Percentiles rank a stretch among this genome's conserved stretches.
phyloP scores from a whole-genome alignment of 2,329 filamentous ascomycete species.

The Blastomyces parvus region DNA sequence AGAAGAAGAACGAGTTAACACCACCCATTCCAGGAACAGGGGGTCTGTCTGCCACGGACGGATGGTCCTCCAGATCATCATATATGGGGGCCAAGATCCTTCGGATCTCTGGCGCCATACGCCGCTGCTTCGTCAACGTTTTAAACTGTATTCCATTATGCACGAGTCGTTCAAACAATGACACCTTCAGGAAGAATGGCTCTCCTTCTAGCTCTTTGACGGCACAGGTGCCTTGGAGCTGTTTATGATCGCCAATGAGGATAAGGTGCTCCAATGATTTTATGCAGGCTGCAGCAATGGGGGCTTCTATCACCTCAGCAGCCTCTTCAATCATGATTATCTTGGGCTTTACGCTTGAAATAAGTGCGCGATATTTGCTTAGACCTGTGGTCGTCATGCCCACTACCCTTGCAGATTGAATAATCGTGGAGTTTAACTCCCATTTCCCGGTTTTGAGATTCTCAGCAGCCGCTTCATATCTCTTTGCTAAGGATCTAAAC shows the following conservation, averaged over 20 bases:
- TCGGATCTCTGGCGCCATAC: conserved; percentile 62
- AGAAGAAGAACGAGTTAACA: conserved; percentile 52
- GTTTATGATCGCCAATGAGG: conserved; percentile 70
- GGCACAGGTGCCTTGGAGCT: conserved; percentile 60
- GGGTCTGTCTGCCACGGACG: conserved; percentile 45
- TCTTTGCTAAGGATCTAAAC: conserved; percentile 43
- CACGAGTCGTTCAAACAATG: conserved; percentile 73
- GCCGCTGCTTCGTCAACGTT: conserved; percentile 58
- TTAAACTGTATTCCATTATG: conserved; percentile 53
- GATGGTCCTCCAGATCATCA: conserved; percentile 48
- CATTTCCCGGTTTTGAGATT: conserved; percentile 50
- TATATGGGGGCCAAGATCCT: conserved; percentile 55
- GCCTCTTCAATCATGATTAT: conserved; percentile 71
- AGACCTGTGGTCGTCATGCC: conserved; percentile 71
- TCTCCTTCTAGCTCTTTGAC: conserved; percentile 48
- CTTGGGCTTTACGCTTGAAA: conserved; percentile 56
- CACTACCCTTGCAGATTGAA: conserved; percentile 52
- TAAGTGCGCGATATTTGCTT: conserved; percentile 65
- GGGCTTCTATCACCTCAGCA: conserved; percentile 58
- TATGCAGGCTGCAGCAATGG: conserved; percentile 51
- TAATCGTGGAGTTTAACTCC: conserved; percentile 50
- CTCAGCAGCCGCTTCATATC: conserved; percentile 43
- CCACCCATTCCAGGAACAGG: conserved; percentile 55
- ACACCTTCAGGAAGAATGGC: conserved; percentile 61
- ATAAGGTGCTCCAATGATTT: conserved; percentile 56